phyloP scores from a whole-genome alignment of 768 basidiomycete species.

The Melanogaster broomeanus region DNA sequence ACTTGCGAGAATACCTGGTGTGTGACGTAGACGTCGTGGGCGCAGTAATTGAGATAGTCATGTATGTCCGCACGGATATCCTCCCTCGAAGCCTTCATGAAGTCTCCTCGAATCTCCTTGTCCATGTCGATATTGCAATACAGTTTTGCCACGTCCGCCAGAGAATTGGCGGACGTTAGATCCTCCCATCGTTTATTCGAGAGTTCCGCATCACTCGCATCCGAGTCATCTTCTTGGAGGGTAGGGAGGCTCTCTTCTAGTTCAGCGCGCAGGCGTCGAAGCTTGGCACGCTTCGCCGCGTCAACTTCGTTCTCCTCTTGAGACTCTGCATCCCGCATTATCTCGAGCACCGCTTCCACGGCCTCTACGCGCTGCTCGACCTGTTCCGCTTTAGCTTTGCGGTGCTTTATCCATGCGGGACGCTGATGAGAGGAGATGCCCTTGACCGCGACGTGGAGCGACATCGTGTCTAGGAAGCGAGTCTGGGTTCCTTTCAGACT shows the following conservation, averaged over 20 bases:
- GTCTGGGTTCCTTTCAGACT: constrained; percentile 61
- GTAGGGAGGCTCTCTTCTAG: constrained; percentile 44
- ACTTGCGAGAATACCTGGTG: constrained; percentile 76
- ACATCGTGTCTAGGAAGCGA: constrained; percentile 93
- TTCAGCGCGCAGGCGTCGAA: constrained; percentile 38
- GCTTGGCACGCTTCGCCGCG: constrained; percentile 33
- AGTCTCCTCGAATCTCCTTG: constrained; percentile 76
- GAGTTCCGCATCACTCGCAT: constrained; percentile 44
- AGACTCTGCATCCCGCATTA: constrained; percentile 44
- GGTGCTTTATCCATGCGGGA: constrained; percentile 87
- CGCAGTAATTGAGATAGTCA: constrained; percentile 84
- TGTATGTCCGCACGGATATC: constrained; percentile 65
- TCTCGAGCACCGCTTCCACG: constrained; percentile 57
- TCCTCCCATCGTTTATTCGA: constrained; percentile 84
- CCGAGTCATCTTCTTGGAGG: constrained; percentile 35
- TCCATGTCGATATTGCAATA: constrained; percentile 83
- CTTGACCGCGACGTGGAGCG: constrained; percentile 89
- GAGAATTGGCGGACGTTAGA: constrained; percentile 86
- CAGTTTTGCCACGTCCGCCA: constrained; percentile 87
- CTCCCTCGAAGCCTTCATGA: constrained; percentile 67
- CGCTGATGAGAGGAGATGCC: constrained; percentile 96
- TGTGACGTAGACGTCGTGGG: constrained; percentile 81
- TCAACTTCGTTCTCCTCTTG: constrained; percentile 43
- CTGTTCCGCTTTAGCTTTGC: constrained; percentile 64
- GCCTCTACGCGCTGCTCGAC: constrained; percentile 62